Percentiles rank a stretch among this genome's conserved stretches.
Evolutionary conservation across 2,329 filamentous ascomycete species (phyloP).

Genomic region (Epichloe amarillans): DNA sequence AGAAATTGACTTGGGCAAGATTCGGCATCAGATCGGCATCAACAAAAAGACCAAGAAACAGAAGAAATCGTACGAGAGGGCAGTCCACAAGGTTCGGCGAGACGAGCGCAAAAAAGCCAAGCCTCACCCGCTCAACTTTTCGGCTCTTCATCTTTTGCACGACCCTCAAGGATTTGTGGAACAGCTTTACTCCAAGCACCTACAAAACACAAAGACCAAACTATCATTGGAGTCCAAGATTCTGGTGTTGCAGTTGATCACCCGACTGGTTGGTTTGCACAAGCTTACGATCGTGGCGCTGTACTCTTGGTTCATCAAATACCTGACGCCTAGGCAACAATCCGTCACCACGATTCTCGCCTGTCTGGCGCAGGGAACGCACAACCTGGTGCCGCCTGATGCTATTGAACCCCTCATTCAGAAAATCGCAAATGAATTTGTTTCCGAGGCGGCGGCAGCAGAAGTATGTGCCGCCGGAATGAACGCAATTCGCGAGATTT

Average conservation of each 20-base stretch:
- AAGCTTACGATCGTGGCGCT: slow-evolving; percentile 79
- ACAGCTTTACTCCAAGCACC: slow-evolving; percentile 75
- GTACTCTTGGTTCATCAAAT: slow-evolving; percentile 95
- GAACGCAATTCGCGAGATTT: slow-evolving; percentile 91
- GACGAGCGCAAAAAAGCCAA: slow-evolving; percentile 79
- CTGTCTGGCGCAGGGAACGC: slow-evolving; percentile 80
- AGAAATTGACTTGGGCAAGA: slow-evolving; percentile 60
- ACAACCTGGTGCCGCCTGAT: slow-evolving; percentile 85
- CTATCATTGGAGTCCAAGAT: slow-evolving; percentile 81
- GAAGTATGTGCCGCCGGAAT: slow-evolving; percentile 87
- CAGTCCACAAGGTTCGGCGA: slow-evolving; percentile 68
- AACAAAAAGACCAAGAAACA: slow-evolving; percentile 96
- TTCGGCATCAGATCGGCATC: slow-evolving; percentile 76
- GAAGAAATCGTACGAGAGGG: slow-evolving; percentile 63
- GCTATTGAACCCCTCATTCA: slow-evolving; percentile 78
- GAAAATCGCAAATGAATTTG: slow-evolving; percentile 97
- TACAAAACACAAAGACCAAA: slow-evolving; percentile 76
- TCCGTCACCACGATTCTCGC: slow-evolving; percentile 89
- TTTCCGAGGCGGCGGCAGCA: slow-evolving; percentile 81
- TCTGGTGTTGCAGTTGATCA: slow-evolving; percentile 80
- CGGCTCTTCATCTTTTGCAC: slow-evolving; percentile 82
- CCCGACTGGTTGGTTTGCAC: slow-evolving; percentile 81
- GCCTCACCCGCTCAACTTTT: slow-evolving; percentile 87
- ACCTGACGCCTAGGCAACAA: slow-evolving; percentile 74
- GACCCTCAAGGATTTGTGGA: slow-evolving; percentile 93